A percentile compares a stretch with the other conserved stretches of the same genome.
phyloP scores from a whole-genome alignment of 2,329 filamentous ascomycete genomes.

The Cytospora paraplurivora region DNA sequence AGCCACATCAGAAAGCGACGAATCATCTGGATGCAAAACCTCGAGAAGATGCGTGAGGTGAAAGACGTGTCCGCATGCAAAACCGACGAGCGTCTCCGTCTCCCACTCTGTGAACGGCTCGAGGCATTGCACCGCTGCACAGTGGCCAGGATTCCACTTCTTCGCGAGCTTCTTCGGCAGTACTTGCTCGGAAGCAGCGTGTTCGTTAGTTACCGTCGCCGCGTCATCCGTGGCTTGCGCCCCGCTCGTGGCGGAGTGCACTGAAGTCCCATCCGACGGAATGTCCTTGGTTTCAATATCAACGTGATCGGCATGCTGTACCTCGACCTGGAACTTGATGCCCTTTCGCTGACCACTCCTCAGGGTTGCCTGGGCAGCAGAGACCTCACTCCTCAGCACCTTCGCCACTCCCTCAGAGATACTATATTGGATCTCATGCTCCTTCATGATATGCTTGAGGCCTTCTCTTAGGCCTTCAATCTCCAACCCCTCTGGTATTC shows the following conservation, averaged over 20 bases:
- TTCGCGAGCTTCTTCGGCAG: slow-evolving; percentile 37
- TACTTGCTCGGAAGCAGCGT: slow-evolving; percentile 11
- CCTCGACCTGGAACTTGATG: slow-evolving; percentile 81
- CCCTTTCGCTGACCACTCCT: slow-evolving; percentile 79
- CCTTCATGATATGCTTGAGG: slow-evolving; percentile 85
- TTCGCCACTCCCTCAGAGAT: slow-evolving; percentile 88
- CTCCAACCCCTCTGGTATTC: slow-evolving; percentile 90
- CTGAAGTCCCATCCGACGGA: slow-evolving; percentile 32
- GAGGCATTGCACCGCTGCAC: slow-evolving; percentile 54
- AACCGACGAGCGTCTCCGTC: slow-evolving; percentile 73
- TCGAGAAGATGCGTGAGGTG: slow-evolving; percentile 73
- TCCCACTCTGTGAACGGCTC: slow-evolving; percentile 63
- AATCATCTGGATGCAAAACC: slow-evolving; percentile 49
- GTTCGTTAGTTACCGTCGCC: slow-evolving; percentile 11
- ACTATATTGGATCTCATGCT: slow-evolving; percentile 92
- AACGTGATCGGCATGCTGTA: slow-evolving; percentile 47
- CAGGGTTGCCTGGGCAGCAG: slow-evolving; percentile 77
- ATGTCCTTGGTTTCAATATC: slow-evolving; percentile 47
- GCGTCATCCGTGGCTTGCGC: slow-evolving; percentile 30
- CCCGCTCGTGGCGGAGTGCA: slow-evolving; percentile 16
- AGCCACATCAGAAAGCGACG: slow-evolving; percentile 43
- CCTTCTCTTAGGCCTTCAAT: slow-evolving; percentile 89
- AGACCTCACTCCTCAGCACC: slow-evolving; percentile 85
- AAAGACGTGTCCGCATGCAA: slow-evolving; percentile 81
- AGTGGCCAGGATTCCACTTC: slow-evolving; percentile 55